Evolutionary conservation across 2,329 filamentous ascomycete species (phyloP), one percentile per base, ranked within the genome.

Genomic region (Aspergillus unguis): DNA sequence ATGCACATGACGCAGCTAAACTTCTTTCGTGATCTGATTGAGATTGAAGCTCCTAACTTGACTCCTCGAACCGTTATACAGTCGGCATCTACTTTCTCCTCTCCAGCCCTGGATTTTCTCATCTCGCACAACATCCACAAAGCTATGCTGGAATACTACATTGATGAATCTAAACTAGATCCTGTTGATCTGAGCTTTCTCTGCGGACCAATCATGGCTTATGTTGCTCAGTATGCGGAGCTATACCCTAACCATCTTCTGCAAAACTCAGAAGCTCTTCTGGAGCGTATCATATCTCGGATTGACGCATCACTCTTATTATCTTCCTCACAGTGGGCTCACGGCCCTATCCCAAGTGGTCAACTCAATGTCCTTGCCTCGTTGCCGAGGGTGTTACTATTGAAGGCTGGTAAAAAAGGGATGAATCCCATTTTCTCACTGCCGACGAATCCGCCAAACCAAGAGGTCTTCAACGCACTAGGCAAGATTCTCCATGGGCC

Each of bases 1-100:
- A 81, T 85, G 79, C 77, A 84, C 57, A 78, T 82, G 69, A 81
- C 78, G 4, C 67, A 84, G 38, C 71, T 85, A 54, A 77, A 81
- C 56, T 85, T 84, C 65, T 82, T 76, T 62, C 73, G 76, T 23
- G 75, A 79, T n/a, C 66, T 84, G 2, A 70, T 85, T 29, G 70
- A 71, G 31, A 73, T 75, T 2, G 69, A 68, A 47, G 66, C 68
- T 6, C 71, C 71, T 2, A 67, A 71, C 47, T 60, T 74, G 33
- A 59, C 57, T 27, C 62, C 65, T 44, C 62, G 63, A 48, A 62
- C 58, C 41, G 61, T 60, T 48, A 59, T 66, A 29, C 64, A 68
- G 41, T 67, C 73, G 53, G 59, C 57, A 6, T 71, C 70, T 1
- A 67, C 65, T 2, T 71, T 71, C 43, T 74, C 74, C 9, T 70